Conservation (phyloP, 2,329 filamentous ascomycete genomes). For the Leptosphaerulina australis region DNA sequence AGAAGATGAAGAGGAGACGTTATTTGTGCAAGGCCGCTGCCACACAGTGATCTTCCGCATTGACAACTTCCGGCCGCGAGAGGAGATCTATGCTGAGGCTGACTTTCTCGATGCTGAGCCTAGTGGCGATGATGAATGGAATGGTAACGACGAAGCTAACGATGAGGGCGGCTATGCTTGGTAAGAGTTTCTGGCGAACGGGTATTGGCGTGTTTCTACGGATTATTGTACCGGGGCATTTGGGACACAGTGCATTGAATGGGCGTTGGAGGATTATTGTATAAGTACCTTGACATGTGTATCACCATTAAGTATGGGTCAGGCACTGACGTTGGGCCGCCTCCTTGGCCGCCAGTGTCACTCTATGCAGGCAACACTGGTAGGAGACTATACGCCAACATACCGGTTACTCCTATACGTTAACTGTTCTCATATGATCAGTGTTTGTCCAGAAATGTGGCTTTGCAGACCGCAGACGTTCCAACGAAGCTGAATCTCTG, state of each 20-base stretch:
- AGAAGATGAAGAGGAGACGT: slow-evolving; percentile 25
- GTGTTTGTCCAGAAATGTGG: slow-evolving; percentile 6
- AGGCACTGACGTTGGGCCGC: slow-evolving; percentile 30
- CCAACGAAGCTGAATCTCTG: slow-evolving; percentile 17
- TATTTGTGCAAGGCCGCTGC: slow-evolving; percentile 70
- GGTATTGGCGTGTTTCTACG: neutral
- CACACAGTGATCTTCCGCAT: slow-evolving; percentile 72
- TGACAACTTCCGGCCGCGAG: slow-evolving; percentile 75
- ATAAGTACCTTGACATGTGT: slow-evolving; percentile 18
- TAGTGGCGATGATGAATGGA: slow-evolving; percentile 64
- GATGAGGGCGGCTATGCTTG: slow-evolving; percentile 47
- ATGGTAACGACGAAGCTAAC: slow-evolving; percentile 60
- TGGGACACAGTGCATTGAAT: slow-evolving; percentile 21
- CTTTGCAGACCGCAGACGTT: slow-evolving; percentile 7
- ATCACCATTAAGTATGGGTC: slow-evolving; percentile 24
- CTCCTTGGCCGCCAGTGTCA: slow-evolving; percentile 5
- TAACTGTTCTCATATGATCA: neutral
- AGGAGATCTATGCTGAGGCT: slow-evolving; percentile 70
- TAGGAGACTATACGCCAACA: neutral
- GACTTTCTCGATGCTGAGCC: slow-evolving; percentile 71
- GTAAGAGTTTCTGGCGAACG: slow-evolving; percentile 18
- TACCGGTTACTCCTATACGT: slow-evolving; percentile 1
- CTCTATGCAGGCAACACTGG: slow-evolving; percentile 1
- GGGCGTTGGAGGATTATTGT: slow-evolving; percentile 23
- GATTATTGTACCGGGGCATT: neutral